phyloP scores from a whole-genome alignment of 495 filamentous ascomycete species.

The Neurospora tetraspora region DNA sequence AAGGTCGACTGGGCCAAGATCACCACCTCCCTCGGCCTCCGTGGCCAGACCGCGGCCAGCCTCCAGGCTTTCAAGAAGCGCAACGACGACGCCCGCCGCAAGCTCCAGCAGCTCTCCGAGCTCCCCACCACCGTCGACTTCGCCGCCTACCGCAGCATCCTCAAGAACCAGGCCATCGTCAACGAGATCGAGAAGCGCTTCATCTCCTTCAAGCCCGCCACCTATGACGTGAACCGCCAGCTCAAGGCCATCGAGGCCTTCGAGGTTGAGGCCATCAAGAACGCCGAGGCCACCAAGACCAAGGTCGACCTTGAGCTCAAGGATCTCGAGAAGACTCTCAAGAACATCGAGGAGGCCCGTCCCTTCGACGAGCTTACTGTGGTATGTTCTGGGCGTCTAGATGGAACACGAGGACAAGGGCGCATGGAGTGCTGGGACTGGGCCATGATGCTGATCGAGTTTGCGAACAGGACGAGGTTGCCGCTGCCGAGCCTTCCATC shows the following conservation, averaged over 20 bases:
- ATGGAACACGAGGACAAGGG: not conserved
- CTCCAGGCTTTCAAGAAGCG: slow-evolving; percentile 98
- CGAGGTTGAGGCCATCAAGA: slow-evolving; percentile 93
- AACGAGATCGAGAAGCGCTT: slow-evolving; percentile 96
- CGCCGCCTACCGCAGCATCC: slow-evolving; percentile 73
- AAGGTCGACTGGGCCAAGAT: slow-evolving; percentile 98
- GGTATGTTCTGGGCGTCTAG: slow-evolving; percentile 43
- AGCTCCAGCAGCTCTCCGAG: slow-evolving; percentile 67
- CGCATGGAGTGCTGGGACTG: not conserved
- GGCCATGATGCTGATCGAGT: slow-evolving; percentile 10
- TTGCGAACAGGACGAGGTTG: slow-evolving; percentile 73
- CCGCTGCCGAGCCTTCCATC: slow-evolving; percentile 83
- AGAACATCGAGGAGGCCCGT: slow-evolving; percentile 93
- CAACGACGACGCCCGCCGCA: slow-evolving; percentile 96
- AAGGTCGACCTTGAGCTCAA: slow-evolving; percentile 87
- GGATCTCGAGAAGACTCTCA: slow-evolving; percentile 85
- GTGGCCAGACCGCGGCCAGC: slow-evolving; percentile 81
- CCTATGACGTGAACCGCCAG: slow-evolving; percentile 83
- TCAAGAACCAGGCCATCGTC: slow-evolving; percentile 91
- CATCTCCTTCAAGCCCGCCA: slow-evolving; percentile 76
- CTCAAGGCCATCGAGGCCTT: slow-evolving; percentile 96
- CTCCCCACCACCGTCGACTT: slow-evolving; percentile 83
- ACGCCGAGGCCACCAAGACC: slow-evolving; percentile 88
- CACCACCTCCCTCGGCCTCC: slow-evolving; percentile 83
- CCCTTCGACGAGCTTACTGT: slow-evolving; percentile 97